These are phyloP conservation scores for Limtongozyma cylindracea DNA, from an alignment of 805 yeast species.

Conservation along the genomic window DNA sequence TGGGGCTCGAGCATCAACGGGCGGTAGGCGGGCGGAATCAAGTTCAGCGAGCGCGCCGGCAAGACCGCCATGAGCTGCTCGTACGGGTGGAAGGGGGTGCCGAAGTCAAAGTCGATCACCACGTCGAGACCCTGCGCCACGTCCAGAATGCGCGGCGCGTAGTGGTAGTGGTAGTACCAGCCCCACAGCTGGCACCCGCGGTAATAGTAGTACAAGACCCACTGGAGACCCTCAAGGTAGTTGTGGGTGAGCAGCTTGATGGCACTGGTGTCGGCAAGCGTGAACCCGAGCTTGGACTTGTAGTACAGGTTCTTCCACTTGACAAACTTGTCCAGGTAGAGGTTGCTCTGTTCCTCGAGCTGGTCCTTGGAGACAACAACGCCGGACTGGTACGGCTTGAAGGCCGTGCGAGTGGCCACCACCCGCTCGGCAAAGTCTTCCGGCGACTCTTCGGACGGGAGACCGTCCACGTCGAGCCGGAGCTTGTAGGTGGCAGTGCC, in stretches of 20 bases:
- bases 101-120: constrained; percentile 25
- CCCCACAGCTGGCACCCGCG: constrained; percentile 88
- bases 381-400: constrained; percentile 25
- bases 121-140: constrained; percentile 45
- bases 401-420: constrained; percentile 19
- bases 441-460: constrained; percentile 37
- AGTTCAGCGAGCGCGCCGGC: constrained; percentile 68
- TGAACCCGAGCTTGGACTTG: constrained; percentile 50
- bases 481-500: constrained; percentile 29
- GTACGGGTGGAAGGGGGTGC: constrained; percentile 73
- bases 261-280: constrained; percentile 30
- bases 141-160: constrained; percentile 88
- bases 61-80: constrained; percentile 94
- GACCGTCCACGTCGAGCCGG: constrained; percentile 48
- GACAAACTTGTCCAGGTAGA: constrained; percentile 52
- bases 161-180: constrained; percentile 80
- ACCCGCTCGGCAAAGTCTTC: constrained; percentile 36
- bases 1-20: constrained; percentile 63
- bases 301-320: constrained; percentile 78
- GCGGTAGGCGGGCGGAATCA: constrained; percentile 61
- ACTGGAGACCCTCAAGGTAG: constrained; percentile 85
- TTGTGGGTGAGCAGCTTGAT: constrained; percentile 45
- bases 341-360: constrained; percentile 20
- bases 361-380: no score
- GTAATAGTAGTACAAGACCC: constrained; percentile 87